Conservation (phyloP, 2,329 filamentous ascomycete genomes). For the Rutstroemia sp. region DNA sequence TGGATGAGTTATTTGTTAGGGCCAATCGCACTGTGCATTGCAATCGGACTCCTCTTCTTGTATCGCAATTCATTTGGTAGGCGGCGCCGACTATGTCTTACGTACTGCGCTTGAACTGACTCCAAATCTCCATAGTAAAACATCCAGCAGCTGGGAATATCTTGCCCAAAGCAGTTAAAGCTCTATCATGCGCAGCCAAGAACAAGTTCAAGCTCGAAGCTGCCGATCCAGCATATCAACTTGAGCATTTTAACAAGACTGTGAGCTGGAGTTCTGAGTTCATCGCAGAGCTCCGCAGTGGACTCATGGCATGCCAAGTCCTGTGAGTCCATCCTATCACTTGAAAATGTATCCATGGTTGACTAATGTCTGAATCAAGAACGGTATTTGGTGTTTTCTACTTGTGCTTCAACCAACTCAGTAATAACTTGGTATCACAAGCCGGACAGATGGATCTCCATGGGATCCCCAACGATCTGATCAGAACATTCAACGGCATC, state of each 20-base stretch:
- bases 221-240: not conserved
- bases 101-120: not conserved
- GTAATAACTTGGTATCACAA: constrained; percentile 60
- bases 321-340: not conserved
- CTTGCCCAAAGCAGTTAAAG: not conserved
- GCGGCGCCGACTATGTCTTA: not conserved
- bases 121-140: not conserved
- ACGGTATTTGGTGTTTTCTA: not conserved
- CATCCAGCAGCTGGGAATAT: not conserved
- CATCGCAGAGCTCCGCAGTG: not conserved
- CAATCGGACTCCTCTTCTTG: not conserved
- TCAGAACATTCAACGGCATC: constrained; percentile 52
- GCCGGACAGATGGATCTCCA: constrained; percentile 43
- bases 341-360: not conserved
- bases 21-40: not conserved
- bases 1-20: constrained; percentile 8
- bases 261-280: not conserved
- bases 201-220: not conserved
- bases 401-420: constrained; percentile 45
- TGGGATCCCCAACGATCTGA: constrained; percentile 51
- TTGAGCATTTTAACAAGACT: not conserved
- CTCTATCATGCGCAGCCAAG: not conserved
- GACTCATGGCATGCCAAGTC: not conserved
- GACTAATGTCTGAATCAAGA: not conserved
- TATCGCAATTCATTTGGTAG: not conserved